These are phyloP conservation scores for Amyloporia xantha DNA, from an alignment of 768 basidiomycete species.

Conservation along the genomic window DNA sequence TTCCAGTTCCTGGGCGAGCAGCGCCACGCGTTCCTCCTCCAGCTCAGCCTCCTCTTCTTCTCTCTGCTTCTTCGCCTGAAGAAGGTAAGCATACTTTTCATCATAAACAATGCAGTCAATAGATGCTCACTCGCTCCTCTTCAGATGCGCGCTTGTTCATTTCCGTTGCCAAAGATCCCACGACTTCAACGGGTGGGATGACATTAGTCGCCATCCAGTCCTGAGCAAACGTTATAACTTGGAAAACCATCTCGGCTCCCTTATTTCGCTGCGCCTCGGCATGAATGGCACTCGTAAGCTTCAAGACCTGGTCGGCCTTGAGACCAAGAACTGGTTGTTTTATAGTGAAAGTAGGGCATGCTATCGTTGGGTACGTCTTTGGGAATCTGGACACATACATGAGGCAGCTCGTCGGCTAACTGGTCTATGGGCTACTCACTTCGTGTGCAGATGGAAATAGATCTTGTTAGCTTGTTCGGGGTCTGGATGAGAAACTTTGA, in stretches of 20 bases:
- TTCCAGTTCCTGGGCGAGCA: conserved; percentile 52
- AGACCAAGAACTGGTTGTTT: conserved; percentile 61
- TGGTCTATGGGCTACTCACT: conserved; percentile 37
- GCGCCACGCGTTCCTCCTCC: conserved; percentile 43
- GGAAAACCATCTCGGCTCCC: conserved; percentile 73
- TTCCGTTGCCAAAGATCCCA: conserved; percentile 68
- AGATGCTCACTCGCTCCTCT: conserved; percentile 59
- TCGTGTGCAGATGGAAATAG: conserved; percentile 61
- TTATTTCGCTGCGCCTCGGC: conserved; percentile 56
- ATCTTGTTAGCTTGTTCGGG: conserved; percentile 48
- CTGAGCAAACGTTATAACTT: conserved; percentile 64
- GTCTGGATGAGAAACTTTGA: conserved; percentile 64
- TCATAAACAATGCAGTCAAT: no score
- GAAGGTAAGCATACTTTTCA: background rate
- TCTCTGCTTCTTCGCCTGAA: conserved; percentile 48
- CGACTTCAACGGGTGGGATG: conserved; percentile 47
- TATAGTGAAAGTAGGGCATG: conserved; percentile 60
- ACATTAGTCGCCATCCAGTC: conserved; percentile 64
- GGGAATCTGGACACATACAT: conserved; percentile 47
- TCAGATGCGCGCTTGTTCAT: conserved; percentile 72
- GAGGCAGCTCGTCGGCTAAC: background rate
- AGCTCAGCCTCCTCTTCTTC: conserved; percentile 51
- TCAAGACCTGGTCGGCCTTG: conserved; percentile 46
- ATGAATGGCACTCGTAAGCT: conserved; percentile 53
- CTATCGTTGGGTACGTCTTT: conserved; percentile 73